Percentiles rank a stretch among this genome's conserved stretches.
Conservation (phyloP, 202 grass and related monocot species). For the Saccharum hybrid region DNA sequence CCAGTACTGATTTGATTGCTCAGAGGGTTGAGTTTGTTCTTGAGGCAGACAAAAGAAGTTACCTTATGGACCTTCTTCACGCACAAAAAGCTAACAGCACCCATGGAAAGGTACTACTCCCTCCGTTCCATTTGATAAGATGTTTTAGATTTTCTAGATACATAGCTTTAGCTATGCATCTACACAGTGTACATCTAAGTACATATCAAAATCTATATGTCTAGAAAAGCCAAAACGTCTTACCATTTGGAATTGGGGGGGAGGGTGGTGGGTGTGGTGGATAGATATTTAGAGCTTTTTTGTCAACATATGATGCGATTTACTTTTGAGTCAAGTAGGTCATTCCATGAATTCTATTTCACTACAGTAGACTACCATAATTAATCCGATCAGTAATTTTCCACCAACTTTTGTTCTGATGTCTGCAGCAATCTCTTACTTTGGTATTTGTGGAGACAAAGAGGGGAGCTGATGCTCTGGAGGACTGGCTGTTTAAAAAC, state of each 20-base stretch:
- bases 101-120: slow-evolving; percentile 75
- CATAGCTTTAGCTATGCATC: too few species aligned
- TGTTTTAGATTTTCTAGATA: too few species aligned
- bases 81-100: slow-evolving; percentile 78
- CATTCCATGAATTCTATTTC: slow-evolving; percentile 7
- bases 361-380: neutral
- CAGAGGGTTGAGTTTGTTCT: slow-evolving; percentile 95
- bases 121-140: too few species aligned
- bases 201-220: too few species aligned
- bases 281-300: neutral
- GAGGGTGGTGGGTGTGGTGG: too few species aligned
- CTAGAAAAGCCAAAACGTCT: too few species aligned
- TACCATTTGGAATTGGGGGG: too few species aligned
- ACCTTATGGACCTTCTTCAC: slow-evolving; percentile 97
- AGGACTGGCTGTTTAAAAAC: slow-evolving; percentile 92
- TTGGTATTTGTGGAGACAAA: slow-evolving; percentile 98
- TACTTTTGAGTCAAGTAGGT: neutral
- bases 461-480: slow-evolving; percentile 92
- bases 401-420: slow-evolving; percentile 20
- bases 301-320: slow-evolving; percentile 5
- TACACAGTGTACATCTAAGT: too few species aligned
- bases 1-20: slow-evolving; percentile 96
- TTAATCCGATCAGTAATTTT: neutral
- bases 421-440: slow-evolving; percentile 79
- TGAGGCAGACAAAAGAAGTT: slow-evolving; percentile 88